A percentile compares a stretch with the other conserved stretches of the same genome.
Conservation (phyloP, 257 asterid species). For the Paraleonurus japonicus region DNA sequence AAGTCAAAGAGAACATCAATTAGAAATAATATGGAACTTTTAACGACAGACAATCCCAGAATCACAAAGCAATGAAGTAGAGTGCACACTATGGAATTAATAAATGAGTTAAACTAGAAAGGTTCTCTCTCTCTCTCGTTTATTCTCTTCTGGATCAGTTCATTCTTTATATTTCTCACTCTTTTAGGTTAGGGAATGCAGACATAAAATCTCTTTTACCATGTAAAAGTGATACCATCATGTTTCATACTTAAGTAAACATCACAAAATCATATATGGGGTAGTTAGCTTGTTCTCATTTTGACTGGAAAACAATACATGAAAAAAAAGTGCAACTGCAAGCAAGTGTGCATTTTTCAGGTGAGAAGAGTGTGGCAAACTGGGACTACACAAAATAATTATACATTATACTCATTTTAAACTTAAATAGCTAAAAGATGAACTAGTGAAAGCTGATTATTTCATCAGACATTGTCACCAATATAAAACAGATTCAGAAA, state of each 20-base stretch:
- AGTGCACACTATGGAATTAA: not conserved
- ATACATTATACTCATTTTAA: not conserved
- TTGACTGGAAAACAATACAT: not conserved
- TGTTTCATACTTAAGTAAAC: not conserved
- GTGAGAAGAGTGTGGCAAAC: not conserved
- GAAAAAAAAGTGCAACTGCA: not conserved
- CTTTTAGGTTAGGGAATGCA: no score
- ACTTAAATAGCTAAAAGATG: slow-evolving; percentile 1
- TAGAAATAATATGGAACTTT: not conserved
- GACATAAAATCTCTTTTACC: not conserved
- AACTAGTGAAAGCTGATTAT: not conserved
- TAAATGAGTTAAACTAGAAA: not conserved
- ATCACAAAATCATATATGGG: not conserved
- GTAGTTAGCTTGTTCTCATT: not conserved
- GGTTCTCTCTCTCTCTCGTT: not conserved
- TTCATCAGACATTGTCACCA: not conserved
- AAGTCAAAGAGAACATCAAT: not conserved
- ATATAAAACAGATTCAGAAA: not conserved
- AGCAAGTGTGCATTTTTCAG: not conserved
- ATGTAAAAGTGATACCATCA: not conserved
- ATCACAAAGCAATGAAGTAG: not conserved
- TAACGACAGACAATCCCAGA: not conserved
- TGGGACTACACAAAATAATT: not conserved
- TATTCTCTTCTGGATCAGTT: not conserved
- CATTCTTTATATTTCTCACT: not conserved